phyloP scores from a whole-genome alignment of 2,329 filamentous ascomycete genomes.

The Trichoderma lentiforme region DNA sequence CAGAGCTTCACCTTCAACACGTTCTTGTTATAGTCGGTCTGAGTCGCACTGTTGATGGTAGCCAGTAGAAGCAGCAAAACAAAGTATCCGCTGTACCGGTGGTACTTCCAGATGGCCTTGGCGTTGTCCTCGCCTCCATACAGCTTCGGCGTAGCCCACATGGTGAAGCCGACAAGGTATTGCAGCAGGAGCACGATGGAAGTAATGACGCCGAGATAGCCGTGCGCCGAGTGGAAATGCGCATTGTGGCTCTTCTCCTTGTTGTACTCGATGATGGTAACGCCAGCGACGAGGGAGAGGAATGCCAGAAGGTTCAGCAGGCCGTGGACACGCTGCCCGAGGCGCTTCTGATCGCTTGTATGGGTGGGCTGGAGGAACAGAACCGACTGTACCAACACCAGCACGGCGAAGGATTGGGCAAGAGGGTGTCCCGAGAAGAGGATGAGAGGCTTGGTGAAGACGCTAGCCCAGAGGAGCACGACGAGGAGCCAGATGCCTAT shows the following conservation, averaged over 20 bases:
- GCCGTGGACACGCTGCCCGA: conserved; percentile 62
- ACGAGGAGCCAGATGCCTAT: conserved; percentile 72
- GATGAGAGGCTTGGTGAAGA: conserved; percentile 67
- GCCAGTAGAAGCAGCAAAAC: conserved; percentile 67
- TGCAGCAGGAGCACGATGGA: conserved; percentile 69
- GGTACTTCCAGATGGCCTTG: conserved; percentile 86
- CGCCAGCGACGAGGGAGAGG: conserved; percentile 59
- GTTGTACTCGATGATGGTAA: conserved; percentile 76
- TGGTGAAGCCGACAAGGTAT: conserved; percentile 74
- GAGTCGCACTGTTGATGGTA: conserved; percentile 71
- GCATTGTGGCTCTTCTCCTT: conserved; percentile 65
- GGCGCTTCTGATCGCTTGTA: conserved; percentile 67
- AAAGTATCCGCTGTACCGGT: conserved; percentile 73
- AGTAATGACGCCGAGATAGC: conserved; percentile 74
- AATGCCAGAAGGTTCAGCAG: conserved; percentile 65
- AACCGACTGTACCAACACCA: conserved; percentile 74
- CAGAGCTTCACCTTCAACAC: conserved; percentile 72
- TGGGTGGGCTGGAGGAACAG: conserved; percentile 86
- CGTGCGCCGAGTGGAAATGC: conserved; percentile 80
- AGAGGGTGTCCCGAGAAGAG: conserved; percentile 90
- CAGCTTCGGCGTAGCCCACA: conserved; percentile 70
- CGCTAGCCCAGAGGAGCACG: conserved; percentile 71
- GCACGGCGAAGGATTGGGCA: conserved; percentile 61
- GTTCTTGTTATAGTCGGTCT: conserved; percentile 69
- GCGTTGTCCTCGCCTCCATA: conserved; percentile 79